A percentile compares a stretch with the other conserved stretches of the same genome.
These are phyloP conservation scores for Scutellaria minor DNA, from an alignment of 257 asterid species.

Conservation along the genomic window DNA sequence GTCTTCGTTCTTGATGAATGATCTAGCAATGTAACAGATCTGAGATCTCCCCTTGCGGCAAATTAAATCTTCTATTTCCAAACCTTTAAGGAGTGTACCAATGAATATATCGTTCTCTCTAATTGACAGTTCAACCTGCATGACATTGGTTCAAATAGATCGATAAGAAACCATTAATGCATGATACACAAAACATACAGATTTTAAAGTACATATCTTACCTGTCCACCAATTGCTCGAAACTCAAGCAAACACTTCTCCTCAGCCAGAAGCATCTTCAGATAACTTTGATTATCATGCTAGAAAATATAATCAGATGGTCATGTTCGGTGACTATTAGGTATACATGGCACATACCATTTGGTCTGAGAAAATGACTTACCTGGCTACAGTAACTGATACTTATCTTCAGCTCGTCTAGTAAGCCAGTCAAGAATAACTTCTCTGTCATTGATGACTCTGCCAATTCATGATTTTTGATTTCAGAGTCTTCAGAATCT, in stretches of 20 bases:
- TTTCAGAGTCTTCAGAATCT: constrained; percentile 78
- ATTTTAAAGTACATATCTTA: constrained; percentile 40
- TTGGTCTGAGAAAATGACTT: constrained; percentile 33
- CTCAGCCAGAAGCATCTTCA: constrained; percentile 82
- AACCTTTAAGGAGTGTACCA: constrained; percentile 86
- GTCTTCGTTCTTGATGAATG: constrained; percentile 73
- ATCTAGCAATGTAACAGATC: constrained; percentile 73
- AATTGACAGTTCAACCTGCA: constrained; percentile 87
- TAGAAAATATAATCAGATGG: constrained; percentile 37
- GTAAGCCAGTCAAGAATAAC: constrained; percentile 74
- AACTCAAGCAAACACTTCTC: constrained; percentile 86
- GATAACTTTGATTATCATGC: constrained; percentile 58
- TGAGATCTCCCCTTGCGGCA: constrained; percentile 52
- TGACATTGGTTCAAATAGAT: constrained; percentile 31
- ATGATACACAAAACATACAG: constrained; percentile 17
- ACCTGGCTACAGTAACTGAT: constrained; percentile 82
- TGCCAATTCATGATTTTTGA: constrained; percentile 48
- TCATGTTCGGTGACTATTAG: constrained; percentile 29
- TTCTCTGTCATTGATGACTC: constrained; percentile 62
- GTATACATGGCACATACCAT: constrained; percentile 10
- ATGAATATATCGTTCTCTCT: constrained; percentile 77
- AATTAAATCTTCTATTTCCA: constrained; percentile 89
- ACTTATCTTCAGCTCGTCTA: constrained; percentile 86
- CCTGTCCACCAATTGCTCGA: constrained; percentile 98
- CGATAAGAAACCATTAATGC: constrained; percentile 24